A percentile compares a stretch with the other conserved stretches of the same genome.
Evolutionary conservation across 2,329 filamentous ascomycete species (phyloP).

Genomic region (Passalora sequoiae): DNA sequence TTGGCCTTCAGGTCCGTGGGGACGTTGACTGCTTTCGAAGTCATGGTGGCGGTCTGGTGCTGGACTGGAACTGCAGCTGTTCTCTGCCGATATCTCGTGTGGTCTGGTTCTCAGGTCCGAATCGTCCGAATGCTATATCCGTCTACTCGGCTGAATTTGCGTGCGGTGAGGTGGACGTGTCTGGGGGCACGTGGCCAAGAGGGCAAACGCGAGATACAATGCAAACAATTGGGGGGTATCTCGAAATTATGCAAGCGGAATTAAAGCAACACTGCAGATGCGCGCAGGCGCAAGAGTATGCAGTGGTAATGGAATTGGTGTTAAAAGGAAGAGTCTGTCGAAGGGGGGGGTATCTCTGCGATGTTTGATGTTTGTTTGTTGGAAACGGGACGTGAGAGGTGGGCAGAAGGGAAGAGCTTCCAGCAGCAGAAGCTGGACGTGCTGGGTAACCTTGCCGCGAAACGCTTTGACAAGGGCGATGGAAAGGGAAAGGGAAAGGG

Average conservation of each 20-base stretch:
- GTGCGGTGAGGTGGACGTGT: too few species aligned
- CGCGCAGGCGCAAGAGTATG: constrained; percentile 3
- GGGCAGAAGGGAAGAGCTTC: constrained; percentile 1
- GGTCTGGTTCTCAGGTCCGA: too few species aligned
- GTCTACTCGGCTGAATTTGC: too few species aligned
- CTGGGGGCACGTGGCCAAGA: constrained; percentile 9
- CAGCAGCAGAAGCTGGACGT: too few species aligned
- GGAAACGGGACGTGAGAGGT: not conserved
- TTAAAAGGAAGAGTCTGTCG: not conserved
- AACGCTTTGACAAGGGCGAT: constrained; percentile 3
- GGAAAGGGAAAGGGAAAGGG: too few species aligned
- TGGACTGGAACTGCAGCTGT: constrained; percentile 3
- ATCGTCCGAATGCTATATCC: too few species aligned
- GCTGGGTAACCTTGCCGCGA: not conserved
- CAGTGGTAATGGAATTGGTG: not conserved
- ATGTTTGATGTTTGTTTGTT: constrained; percentile 5
- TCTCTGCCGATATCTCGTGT: constrained; percentile 3
- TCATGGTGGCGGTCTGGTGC: constrained; percentile 25
- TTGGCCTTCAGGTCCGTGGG: constrained; percentile 69
- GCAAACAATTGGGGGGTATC: constrained; percentile 14
- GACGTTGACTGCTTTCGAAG: constrained; percentile 56
- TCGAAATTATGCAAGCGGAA: constrained; percentile 12
- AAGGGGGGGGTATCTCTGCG: not conserved
- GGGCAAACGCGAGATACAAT: constrained; percentile 5
- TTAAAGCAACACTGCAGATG: constrained; percentile 10